These are phyloP conservation scores for Bombardia bombarda DNA, from an alignment of 495 filamentous ascomycete species.

Conservation along the genomic window DNA sequence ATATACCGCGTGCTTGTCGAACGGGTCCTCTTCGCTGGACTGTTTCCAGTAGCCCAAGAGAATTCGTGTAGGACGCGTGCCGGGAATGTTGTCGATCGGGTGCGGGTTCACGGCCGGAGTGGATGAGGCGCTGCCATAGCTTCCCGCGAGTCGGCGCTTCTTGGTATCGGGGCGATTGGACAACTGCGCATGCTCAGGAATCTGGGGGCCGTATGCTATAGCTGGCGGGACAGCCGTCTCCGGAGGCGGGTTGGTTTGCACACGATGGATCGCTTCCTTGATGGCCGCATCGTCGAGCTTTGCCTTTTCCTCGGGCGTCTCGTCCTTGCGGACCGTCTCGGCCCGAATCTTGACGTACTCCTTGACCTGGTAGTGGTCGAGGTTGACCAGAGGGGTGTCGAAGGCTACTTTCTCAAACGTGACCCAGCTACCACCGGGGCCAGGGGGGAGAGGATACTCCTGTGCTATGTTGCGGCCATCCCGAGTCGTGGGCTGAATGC, in stretches of 20 bases:
- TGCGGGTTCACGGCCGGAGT: neutral
- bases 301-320: constrained; percentile 21
- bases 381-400: constrained; percentile 35
- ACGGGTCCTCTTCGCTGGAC: constrained; percentile 26
- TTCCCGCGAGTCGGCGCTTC: constrained; percentile 27
- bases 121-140: constrained; percentile 3
- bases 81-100: constrained; percentile 7
- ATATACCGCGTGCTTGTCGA: constrained; percentile 43
- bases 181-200: constrained; percentile 28
- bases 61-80: constrained; percentile 37
- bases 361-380: constrained; percentile 42
- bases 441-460: constrained; percentile 36
- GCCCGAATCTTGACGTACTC: constrained; percentile 46
- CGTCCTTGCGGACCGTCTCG: constrained; percentile 19
- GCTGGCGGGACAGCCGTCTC: constrained; percentile 24
- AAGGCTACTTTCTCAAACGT: constrained; percentile 47
- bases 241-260: constrained; percentile 25
- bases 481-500: constrained; percentile 33
- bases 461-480: constrained; percentile 28
- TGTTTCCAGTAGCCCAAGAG: constrained; percentile 43
- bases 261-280: constrained; percentile 28
- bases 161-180: constrained; percentile 25
- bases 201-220: constrained; percentile 35
- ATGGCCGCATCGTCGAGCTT: constrained; percentile 22
- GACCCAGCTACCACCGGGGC: constrained; percentile 49